phyloP scores from a whole-genome alignment of 2,329 filamentous ascomycete genomes.

The Colletotrichum sp. region DNA sequence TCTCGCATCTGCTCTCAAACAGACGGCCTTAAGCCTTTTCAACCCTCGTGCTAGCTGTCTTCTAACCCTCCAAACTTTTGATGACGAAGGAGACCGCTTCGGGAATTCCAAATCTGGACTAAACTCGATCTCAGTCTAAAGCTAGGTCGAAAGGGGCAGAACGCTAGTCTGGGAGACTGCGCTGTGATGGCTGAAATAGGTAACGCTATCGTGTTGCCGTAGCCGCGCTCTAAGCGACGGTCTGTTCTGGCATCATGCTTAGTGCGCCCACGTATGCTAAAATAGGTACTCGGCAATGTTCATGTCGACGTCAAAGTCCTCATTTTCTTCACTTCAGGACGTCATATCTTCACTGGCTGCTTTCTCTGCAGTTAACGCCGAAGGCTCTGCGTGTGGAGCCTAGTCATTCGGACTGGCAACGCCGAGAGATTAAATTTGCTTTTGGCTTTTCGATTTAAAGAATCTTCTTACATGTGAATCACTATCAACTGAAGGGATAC shows the following conservation, averaged over 20 bases:
- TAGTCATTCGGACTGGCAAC: neutral
- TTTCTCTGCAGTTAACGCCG: neutral
- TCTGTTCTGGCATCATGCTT: neutral
- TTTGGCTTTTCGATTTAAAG: neutral
- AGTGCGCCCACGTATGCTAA: neutral
- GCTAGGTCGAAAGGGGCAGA: neutral
- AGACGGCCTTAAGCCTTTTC: neutral
- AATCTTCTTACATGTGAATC: neutral
- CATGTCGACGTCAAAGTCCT: neutral
- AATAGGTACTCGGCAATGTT: neutral
- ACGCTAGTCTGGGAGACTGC: neutral
- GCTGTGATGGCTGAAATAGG: neutral
- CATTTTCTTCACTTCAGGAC: neutral
- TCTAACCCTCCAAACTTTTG: neutral
- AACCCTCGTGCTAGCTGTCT: neutral
- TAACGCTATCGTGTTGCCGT: neutral
- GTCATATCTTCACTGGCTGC: neutral
- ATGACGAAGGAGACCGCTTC: neutral
- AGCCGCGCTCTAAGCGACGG: neutral
- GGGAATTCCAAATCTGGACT: neutral
- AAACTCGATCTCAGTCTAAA: neutral
- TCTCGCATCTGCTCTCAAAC: neutral
- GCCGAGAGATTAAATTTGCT: neutral
- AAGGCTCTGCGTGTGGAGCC: neutral
- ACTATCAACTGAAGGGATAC: fast-evolving